Conservation (phyloP, 371 early-diverging fungal species). For the Fennellomyces sp. region DNA sequence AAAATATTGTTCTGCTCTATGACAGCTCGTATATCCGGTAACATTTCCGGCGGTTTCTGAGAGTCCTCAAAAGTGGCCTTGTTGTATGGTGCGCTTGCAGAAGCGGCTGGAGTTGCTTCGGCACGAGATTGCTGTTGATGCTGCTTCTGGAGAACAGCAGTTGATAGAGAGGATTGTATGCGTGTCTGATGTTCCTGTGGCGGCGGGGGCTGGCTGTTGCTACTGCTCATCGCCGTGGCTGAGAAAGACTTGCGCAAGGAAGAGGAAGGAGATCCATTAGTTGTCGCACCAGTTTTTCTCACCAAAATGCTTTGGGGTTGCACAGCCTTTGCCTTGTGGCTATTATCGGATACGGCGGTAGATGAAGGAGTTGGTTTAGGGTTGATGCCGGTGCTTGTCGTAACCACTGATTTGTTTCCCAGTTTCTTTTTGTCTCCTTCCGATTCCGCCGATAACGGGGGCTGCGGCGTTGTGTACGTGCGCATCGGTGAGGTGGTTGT, state of each 20-base stretch:
- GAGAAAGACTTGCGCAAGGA: neutral
- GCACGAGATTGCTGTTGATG: neutral
- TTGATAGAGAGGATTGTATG: neutral
- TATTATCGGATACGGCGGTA: neutral
- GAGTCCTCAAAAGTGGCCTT: conserved; percentile 1
- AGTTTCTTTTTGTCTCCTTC: conserved; percentile 1
- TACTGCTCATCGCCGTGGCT: neutral
- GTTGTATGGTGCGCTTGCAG: neutral
- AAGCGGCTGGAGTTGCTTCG: neutral
- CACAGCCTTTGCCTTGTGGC: neutral
- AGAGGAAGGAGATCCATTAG: neutral
- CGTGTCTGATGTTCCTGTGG: neutral
- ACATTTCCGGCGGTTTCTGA: neutral
- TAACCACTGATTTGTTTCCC: neutral
- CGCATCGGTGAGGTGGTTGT: too few species aligned
- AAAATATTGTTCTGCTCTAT: neutral
- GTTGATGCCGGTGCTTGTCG: neutral
- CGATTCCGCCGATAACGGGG: conserved; percentile 1
- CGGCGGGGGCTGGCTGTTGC: neutral
- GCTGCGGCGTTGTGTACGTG: neutral
- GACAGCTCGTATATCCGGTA: neutral
- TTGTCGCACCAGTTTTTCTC: neutral
- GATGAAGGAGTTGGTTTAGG: neutral
- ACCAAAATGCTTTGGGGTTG: neutral
- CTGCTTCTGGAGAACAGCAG: neutral